A percentile compares a stretch with the other conserved stretches of the same genome.
These are phyloP conservation scores for Penicillium dipodomyicola DNA, from an alignment of 495 filamentous ascomycete species.

Conservation along the genomic window DNA sequence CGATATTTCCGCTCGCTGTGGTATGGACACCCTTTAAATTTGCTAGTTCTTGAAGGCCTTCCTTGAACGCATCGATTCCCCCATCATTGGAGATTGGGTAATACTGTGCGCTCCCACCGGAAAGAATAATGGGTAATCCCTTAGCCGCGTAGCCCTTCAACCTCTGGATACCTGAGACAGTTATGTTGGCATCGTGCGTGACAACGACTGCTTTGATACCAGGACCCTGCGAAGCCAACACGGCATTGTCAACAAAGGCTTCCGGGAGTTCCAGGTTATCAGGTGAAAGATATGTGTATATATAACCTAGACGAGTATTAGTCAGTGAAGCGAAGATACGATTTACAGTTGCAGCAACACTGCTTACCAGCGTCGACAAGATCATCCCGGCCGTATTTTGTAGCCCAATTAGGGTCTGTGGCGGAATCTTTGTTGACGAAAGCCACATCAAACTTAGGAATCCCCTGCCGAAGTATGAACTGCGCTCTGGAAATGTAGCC, in stretches of 20 bases:
- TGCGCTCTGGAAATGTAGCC: too few relatives aligned
- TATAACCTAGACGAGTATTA: constrained; percentile 35
- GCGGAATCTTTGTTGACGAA: too few relatives aligned
- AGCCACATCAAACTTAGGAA: too few relatives aligned
- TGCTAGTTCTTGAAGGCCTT: neutral
- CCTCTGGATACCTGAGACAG: constrained; percentile 3
- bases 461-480: neutral
- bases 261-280: constrained; percentile 43
- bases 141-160: constrained; percentile 15
- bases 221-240: constrained; percentile 40
- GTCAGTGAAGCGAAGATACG: too few relatives aligned
- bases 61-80: neutral
- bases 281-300: constrained; percentile 49
- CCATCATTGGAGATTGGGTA: neutral
- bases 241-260: constrained; percentile 32
- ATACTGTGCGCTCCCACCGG: neutral
- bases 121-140: constrained; percentile 36
- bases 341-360: neutral
- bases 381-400: neutral
- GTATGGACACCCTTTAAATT: neutral
- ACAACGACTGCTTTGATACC: constrained; percentile 48
- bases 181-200: constrained; percentile 37
- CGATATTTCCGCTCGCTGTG: neutral
- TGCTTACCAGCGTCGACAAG: neutral
- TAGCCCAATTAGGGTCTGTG: too few relatives aligned